phyloP scores from a whole-genome alignment of 176 grass and related monocot genomes.

The Eleusine indica region DNA sequence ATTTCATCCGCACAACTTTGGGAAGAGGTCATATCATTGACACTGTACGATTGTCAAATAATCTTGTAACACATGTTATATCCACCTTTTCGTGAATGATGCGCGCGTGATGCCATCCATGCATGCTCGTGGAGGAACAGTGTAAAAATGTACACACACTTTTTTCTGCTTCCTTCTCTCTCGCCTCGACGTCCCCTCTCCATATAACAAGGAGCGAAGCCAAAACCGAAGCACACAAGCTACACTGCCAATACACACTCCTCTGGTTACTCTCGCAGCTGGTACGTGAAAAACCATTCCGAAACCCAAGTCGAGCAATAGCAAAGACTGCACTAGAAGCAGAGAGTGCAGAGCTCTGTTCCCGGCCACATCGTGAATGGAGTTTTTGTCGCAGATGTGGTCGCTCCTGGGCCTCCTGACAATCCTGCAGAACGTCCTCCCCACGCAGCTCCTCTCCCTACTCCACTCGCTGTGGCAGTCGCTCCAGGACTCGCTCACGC shows the following conservation, averaged over 20 bases:
- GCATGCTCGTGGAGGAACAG: constrained; percentile 9
- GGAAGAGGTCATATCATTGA: background rate
- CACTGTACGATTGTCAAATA: constrained; percentile 3
- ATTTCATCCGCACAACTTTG: background rate
- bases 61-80: constrained; percentile 28
- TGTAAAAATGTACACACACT: background rate
- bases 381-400: constrained; percentile 97
- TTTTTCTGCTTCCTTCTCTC: constrained; percentile 11
- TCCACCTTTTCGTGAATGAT: constrained; percentile 16
- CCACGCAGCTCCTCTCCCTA: constrained; percentile 80
- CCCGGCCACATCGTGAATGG: constrained; percentile 44
- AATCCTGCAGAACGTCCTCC: constrained; percentile 96
- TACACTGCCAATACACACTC: background rate
- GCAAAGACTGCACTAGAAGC: background rate
- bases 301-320: background rate
- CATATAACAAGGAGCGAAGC: constrained; percentile 36
- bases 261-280: background rate
- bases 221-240: background rate
- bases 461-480: constrained; percentile 94
- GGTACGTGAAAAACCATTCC: background rate
- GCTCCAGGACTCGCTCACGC: constrained; percentile 85
- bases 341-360: background rate
- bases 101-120: constrained; percentile 7
- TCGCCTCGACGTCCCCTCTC: constrained; percentile 28
- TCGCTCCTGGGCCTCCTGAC: constrained; percentile 93